Evolutionary conservation across 2,329 filamentous ascomycete species (phyloP).

Genomic region (Ascochyta clinopodiicola): DNA sequence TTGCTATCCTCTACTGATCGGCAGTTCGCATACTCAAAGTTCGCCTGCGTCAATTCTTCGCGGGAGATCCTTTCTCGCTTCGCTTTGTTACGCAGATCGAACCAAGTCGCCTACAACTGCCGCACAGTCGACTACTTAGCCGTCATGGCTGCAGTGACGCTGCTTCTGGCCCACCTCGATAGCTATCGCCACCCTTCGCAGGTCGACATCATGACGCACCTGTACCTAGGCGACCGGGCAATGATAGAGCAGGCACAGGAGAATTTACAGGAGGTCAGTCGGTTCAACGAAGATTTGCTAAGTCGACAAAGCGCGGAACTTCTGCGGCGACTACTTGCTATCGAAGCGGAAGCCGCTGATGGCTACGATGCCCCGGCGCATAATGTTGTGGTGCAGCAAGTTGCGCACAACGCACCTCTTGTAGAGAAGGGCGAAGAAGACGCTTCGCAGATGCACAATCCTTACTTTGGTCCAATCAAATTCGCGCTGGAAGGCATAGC

Average conservation of each 20-base stretch:
- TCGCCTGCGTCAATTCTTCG: slow-evolving; percentile 22
- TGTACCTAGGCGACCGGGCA: slow-evolving; percentile 23
- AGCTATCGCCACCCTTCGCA: slow-evolving; percentile 2
- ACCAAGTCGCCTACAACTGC: slow-evolving; percentile 14
- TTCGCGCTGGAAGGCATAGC: no score
- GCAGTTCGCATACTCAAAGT: slow-evolving; percentile 14
- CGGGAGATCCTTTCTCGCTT: slow-evolving; percentile 22
- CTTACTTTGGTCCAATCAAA: no score
- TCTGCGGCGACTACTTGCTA: slow-evolving; percentile 19
- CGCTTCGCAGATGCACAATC: no score
- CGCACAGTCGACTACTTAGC: slow-evolving; percentile 26
- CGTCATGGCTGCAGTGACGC: slow-evolving; percentile 25
- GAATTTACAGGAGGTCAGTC: slow-evolving; percentile 9
- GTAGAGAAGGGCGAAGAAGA: no score
- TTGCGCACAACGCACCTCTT: no score
- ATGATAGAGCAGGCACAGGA: slow-evolving; percentile 24
- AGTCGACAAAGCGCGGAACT: slow-evolving; percentile 20
- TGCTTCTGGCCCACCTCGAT: slow-evolving; percentile 26
- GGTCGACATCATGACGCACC: slow-evolving; percentile 18
- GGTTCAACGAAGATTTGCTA: slow-evolving; percentile 11
- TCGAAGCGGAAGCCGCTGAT: slow-evolving; percentile 18
- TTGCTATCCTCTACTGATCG: slow-evolving; percentile 4
- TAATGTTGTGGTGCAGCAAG: no score
- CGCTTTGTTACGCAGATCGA: slow-evolving; percentile 17
- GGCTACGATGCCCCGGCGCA: no score